Evolutionary conservation across 305 asterid species (phyloP).

Genomic region (Vinca major): DNA sequence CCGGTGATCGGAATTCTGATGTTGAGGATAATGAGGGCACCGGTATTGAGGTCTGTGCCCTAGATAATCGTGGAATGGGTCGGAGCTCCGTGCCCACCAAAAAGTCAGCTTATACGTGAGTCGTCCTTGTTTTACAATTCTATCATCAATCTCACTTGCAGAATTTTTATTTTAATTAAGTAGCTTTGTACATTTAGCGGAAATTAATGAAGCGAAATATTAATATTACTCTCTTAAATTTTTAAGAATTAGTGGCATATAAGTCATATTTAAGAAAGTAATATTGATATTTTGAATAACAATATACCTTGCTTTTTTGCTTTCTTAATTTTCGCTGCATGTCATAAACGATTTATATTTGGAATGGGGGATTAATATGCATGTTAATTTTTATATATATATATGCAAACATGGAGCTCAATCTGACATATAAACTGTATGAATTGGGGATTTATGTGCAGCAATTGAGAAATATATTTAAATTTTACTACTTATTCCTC

Average conservation of each 20-base stretch:
- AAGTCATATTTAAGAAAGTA: no score
- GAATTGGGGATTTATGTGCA: not conserved
- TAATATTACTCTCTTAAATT: no score
- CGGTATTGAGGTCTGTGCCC: conserved; percentile 69
- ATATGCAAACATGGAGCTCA: not conserved
- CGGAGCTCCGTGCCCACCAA: conserved; percentile 79
- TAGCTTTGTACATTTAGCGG: no score
- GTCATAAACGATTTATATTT: no score
- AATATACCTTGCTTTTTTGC: no score
- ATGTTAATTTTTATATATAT: not conserved
- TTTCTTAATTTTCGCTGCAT: no score
- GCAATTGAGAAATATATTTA: not conserved
- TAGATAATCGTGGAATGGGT: conserved; percentile 98
- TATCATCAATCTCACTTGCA: not conserved
- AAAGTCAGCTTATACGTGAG: conserved; percentile 78
- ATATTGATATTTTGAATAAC: no score
- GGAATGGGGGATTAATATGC: no score
- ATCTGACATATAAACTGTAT: not conserved
- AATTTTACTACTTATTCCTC: not conserved
- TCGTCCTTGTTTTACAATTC: conserved; percentile 16
- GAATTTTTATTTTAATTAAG: not conserved
- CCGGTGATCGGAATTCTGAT: conserved; percentile 33
- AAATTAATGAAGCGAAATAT: no score
- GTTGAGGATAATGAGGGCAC: conserved; percentile 23
- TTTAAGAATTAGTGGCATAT: no score